A percentile compares a stretch with the other conserved stretches of the same genome.
phyloP scores from a whole-genome alignment of 805 yeast genomes.

The Starmerella roubikii region DNA sequence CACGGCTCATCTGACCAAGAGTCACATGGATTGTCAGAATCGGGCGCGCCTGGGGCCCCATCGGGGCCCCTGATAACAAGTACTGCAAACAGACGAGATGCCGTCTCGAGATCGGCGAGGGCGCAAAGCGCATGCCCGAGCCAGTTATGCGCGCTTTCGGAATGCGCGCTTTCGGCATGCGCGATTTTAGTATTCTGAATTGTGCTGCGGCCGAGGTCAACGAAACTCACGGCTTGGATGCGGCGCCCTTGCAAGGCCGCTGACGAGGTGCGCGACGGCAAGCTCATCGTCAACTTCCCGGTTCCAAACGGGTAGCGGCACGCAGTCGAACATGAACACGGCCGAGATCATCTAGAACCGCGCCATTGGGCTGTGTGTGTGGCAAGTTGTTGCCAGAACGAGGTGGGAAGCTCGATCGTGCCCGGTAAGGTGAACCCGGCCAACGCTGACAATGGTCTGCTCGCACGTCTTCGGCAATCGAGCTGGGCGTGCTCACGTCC shows the following conservation, averaged over 20 bases:
- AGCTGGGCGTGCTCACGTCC: slow-evolving; percentile 68
- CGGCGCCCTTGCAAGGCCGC: slow-evolving; percentile 85
- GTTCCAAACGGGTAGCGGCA: slow-evolving; percentile 98
- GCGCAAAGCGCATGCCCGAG: slow-evolving; percentile 72
- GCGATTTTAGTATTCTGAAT: slow-evolving; percentile 81
- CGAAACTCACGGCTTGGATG: slow-evolving; percentile 71
- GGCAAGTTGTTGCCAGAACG: slow-evolving; percentile 91
- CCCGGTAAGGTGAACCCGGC: slow-evolving; percentile 99
- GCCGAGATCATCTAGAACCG: slow-evolving; percentile 97
- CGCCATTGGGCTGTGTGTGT: slow-evolving; percentile 90
- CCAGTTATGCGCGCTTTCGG: slow-evolving; percentile 87
- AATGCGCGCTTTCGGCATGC: too few species aligned
- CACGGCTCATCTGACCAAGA: too few species aligned
- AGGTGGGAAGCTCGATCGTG: slow-evolving; percentile 98
- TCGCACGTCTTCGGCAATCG: slow-evolving; percentile 95
- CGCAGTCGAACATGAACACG: slow-evolving; percentile 98
- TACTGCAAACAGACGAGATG: slow-evolving; percentile 95
- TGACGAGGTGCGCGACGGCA: slow-evolving; percentile 85
- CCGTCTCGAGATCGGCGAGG: slow-evolving; percentile 76
- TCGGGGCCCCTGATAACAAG: slow-evolving; percentile 71
- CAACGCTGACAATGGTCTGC: slow-evolving; percentile 96
- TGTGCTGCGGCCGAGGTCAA: slow-evolving; percentile 91
- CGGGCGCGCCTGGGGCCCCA: slow-evolving; percentile 95
- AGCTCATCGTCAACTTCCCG: slow-evolving; percentile 88
- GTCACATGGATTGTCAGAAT: too few species aligned